phyloP scores from a whole-genome alignment of 352 stramenopile genomes.

The Nothophytophthora sp. region DNA sequence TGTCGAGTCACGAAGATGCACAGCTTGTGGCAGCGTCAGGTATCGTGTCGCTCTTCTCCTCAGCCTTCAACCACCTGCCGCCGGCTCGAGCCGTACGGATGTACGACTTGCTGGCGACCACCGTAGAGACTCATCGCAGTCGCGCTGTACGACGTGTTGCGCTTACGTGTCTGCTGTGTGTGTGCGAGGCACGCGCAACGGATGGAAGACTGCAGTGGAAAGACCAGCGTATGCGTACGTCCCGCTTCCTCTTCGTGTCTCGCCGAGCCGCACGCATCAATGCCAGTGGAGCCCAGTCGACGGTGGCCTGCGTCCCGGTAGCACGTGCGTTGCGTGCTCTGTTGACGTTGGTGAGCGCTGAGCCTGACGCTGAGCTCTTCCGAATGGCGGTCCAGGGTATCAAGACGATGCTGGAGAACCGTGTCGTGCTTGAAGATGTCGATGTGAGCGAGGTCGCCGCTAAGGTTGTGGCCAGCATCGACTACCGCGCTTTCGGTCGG shows the following conservation, averaged over 20 bases:
- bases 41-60: constrained; percentile 76
- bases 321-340: constrained; percentile 59
- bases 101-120: constrained; percentile 77
- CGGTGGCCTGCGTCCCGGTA: constrained; percentile 59
- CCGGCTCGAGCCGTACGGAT: constrained; percentile 66
- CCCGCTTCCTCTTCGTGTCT: constrained; percentile 73
- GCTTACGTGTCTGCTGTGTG: constrained; percentile 65
- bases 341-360: constrained; percentile 75
- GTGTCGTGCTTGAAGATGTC: constrained; percentile 75
- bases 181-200: constrained; percentile 63
- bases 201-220: constrained; percentile 74
- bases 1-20: constrained; percentile 68
- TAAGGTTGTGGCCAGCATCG: constrained; percentile 82
- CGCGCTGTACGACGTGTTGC: constrained; percentile 56
- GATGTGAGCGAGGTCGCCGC: constrained; percentile 80
- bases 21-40: constrained; percentile 60
- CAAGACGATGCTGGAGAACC: constrained; percentile 79
- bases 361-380: constrained; percentile 68
- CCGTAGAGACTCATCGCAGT: constrained; percentile 69
- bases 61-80: constrained; percentile 80
- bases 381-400: constrained; percentile 77
- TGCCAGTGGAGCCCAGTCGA: constrained; percentile 20
- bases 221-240: constrained; percentile 65
- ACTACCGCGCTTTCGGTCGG: constrained; percentile 81
- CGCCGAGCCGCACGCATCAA: constrained; percentile 37